phyloP scores from a whole-genome alignment of 2,329 filamentous ascomycete species.

The Xylariaceae sp. region DNA sequence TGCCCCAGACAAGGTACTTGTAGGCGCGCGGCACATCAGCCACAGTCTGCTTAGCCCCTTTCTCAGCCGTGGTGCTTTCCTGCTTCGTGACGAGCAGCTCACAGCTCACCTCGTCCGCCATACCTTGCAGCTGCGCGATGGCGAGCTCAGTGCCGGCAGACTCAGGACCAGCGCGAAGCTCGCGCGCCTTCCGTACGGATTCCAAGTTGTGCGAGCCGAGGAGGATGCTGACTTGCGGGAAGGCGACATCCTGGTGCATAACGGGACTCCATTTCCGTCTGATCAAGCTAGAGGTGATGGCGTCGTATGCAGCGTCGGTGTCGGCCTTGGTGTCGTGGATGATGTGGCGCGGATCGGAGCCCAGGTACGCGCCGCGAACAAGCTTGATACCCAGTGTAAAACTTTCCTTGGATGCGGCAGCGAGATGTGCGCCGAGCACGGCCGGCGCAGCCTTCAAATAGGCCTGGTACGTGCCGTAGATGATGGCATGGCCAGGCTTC shows the following conservation, averaged over 20 bases:
- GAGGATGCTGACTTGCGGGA: constrained; percentile 59
- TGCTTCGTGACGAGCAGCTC: constrained; percentile 41
- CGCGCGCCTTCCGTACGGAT: constrained; percentile 57
- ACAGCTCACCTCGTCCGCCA: constrained; percentile 88
- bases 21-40: constrained; percentile 40
- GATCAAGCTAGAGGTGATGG: constrained; percentile 62
- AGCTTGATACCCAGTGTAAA: constrained; percentile 70
- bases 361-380: constrained; percentile 69
- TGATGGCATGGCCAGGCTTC: constrained; percentile 53
- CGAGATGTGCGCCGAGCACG: constrained; percentile 56
- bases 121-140: constrained; percentile 84
- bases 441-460: constrained; percentile 62
- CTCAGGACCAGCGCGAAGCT: constrained; percentile 43
- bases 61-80: background rate
- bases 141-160: constrained; percentile 41
- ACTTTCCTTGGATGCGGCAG: constrained; percentile 49
- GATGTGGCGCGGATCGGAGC: constrained; percentile 61
- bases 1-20: constrained; percentile 67
- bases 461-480: constrained; percentile 78
- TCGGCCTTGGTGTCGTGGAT: constrained; percentile 68
- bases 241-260: constrained; percentile 42
- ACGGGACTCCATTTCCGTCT: constrained; percentile 54
- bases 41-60: background rate
- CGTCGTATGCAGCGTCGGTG: constrained; percentile 69
- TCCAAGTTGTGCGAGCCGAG: constrained; percentile 78